Percentiles rank a stretch among this genome's conserved stretches.
These are phyloP conservation scores for Tephrocybe sp. DNA, from an alignment of 768 basidiomycete species.

Conservation along the genomic window DNA sequence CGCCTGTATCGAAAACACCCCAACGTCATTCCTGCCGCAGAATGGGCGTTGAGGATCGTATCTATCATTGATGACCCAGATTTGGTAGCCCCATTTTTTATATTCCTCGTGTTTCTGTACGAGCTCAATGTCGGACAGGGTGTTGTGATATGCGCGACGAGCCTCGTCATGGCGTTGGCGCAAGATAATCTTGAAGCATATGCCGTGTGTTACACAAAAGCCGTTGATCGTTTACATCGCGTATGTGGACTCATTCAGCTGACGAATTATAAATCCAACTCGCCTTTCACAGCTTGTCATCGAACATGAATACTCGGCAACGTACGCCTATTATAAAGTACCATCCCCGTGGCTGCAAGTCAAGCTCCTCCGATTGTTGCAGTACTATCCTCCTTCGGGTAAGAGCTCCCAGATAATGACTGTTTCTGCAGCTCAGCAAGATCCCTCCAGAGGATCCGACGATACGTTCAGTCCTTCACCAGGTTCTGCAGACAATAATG, in stretches of 20 bases:
- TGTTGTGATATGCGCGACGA: constrained; percentile 92
- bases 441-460: constrained; percentile 71
- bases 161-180: constrained; percentile 88
- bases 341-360: constrained; percentile 98
- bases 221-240: constrained; percentile 83
- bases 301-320: constrained; percentile 82
- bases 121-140: constrained; percentile 52
- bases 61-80: constrained; percentile 95
- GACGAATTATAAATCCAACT: not conserved
- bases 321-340: constrained; percentile 97
- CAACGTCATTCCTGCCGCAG: constrained; percentile 86
- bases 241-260: constrained; percentile 42
- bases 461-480: constrained; percentile 69
- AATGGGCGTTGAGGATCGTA: constrained; percentile 95
- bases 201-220: constrained; percentile 91
- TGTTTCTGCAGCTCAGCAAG: constrained; percentile 1
- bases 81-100: constrained; percentile 46
- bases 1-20: constrained; percentile 95
- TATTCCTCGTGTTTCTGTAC: too few species aligned
- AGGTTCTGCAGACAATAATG: constrained; percentile 88
- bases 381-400: constrained; percentile 97
- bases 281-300: constrained; percentile 67
- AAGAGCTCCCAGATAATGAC: constrained; percentile 18
- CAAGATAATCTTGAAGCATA: constrained; percentile 92
- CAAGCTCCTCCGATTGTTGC: constrained; percentile 86